Percentiles rank a stretch among this genome's conserved stretches.
Evolutionary conservation across 202 grass and related monocot species (phyloP).

Genomic region (Hordeum pubiflorum): DNA sequence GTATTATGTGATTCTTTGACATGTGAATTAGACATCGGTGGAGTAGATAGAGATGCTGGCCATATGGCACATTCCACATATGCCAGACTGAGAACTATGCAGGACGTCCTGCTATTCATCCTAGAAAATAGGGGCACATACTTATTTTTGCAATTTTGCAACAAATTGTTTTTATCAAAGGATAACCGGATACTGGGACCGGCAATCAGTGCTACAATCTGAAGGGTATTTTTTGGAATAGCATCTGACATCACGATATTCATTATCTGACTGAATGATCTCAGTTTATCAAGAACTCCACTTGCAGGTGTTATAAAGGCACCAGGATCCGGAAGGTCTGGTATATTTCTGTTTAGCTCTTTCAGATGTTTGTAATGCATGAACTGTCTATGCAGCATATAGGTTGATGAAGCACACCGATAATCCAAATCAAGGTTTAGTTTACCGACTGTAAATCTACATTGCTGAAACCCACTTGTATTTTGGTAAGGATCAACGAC

Average conservation of each 20-base stretch:
- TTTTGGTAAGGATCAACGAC: constrained; percentile 44
- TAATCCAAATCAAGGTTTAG: constrained; percentile 59
- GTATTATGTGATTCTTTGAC: constrained; percentile 8
- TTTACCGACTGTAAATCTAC: constrained; percentile 51
- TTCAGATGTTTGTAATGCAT: constrained; percentile 32
- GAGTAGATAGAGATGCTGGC: constrained; percentile 36
- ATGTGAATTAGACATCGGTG: constrained; percentile 22
- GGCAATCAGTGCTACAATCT: constrained; percentile 42
- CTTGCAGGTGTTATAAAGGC: constrained; percentile 25
- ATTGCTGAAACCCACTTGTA: constrained; percentile 42
- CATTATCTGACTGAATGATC: constrained; percentile 29
- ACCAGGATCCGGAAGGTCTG: not conserved
- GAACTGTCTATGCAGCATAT: constrained; percentile 38
- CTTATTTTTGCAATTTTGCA: constrained; percentile 28
- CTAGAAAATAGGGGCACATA: constrained; percentile 14
- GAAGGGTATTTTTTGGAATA: constrained; percentile 46
- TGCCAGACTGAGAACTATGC: constrained; percentile 45
- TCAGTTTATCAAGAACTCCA: constrained; percentile 35
- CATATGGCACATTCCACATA: constrained; percentile 51
- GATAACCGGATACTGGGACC: constrained; percentile 47
- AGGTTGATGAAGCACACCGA: constrained; percentile 43
- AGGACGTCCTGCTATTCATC: constrained; percentile 25
- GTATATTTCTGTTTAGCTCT: constrained; percentile 25
- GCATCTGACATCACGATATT: constrained; percentile 31
- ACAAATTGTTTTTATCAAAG: constrained; percentile 39